A percentile compares a stretch with the other conserved stretches of the same genome.
Conservation (phyloP, 2,329 filamentous ascomycete species). For the Arthrocladium fulminans region DNA sequence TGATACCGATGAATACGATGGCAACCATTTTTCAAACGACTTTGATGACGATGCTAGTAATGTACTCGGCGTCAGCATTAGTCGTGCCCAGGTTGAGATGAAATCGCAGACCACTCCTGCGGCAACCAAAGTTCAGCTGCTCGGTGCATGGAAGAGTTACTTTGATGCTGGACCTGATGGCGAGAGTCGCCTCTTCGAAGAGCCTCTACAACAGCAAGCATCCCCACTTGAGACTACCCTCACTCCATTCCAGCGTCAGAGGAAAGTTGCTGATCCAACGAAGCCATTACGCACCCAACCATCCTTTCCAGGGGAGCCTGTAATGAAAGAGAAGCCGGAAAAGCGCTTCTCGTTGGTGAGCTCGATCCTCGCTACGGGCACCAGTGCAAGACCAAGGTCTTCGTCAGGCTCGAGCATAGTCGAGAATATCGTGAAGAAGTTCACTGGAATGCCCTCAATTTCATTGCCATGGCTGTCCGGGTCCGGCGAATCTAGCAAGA, state of each 20-base stretch:
- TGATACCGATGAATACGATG: background rate
- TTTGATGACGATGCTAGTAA: slow-evolving; percentile 19
- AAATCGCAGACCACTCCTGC: slow-evolving; percentile 49
- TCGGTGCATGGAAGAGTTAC: slow-evolving; percentile 42
- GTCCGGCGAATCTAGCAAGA: background rate
- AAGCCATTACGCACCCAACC: background rate
- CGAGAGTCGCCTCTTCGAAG: background rate
- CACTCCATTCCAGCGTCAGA: background rate
- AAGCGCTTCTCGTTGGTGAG: slow-evolving; percentile 5
- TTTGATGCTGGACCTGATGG: slow-evolving; percentile 28
- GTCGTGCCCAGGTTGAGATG: slow-evolving; percentile 48
- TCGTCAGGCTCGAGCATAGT: slow-evolving; percentile 9
- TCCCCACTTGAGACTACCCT: background rate
- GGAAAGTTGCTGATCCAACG: background rate
- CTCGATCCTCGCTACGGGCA: slow-evolving; percentile 3
- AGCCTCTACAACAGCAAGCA: background rate
- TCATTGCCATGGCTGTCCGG: slow-evolving; percentile 7
- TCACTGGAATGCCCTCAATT: slow-evolving; percentile 29
- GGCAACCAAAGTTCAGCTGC: slow-evolving; percentile 49
- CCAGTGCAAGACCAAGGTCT: slow-evolving; percentile 1
- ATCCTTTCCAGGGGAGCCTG: background rate
- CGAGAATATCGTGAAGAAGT: slow-evolving; percentile 26
- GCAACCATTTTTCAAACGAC: background rate
- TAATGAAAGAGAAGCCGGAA: background rate
- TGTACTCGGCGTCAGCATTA: slow-evolving; percentile 52